Percentiles rank a stretch among this genome's conserved stretches.
These are phyloP conservation scores for Lichtheimia ornata DNA, from an alignment of 371 early-diverging fungal species.

Conservation along the genomic window DNA sequence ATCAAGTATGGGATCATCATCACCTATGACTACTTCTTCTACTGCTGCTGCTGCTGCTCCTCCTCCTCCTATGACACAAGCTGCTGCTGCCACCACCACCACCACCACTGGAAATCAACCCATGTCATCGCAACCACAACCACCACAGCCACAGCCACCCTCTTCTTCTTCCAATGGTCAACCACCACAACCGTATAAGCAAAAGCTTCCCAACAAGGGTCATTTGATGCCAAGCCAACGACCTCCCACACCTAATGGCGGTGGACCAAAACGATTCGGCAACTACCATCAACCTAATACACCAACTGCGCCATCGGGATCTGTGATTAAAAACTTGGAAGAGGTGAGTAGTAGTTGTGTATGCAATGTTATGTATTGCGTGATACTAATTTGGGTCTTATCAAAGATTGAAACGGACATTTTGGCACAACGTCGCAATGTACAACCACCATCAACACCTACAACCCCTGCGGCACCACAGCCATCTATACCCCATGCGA, in stretches of 20 bases:
- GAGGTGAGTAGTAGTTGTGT: neutral
- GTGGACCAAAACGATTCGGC: too few relatives aligned
- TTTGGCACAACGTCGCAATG: conserved; percentile 5
- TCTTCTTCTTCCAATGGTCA: neutral
- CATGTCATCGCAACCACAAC: conserved; percentile 1
- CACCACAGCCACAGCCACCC: conserved; percentile 1
- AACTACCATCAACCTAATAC: neutral
- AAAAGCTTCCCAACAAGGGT: conserved; percentile 25
- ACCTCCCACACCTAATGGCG: neutral
- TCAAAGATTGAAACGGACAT: neutral
- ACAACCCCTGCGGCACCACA: neutral
- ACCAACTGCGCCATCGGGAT: neutral
- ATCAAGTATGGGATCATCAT: neutral
- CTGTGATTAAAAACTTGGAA: neutral
- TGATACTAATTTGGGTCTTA: neutral
- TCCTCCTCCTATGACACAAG: neutral
- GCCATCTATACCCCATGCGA: neutral
- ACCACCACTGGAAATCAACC: neutral
- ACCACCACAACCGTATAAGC: conserved; percentile 15
- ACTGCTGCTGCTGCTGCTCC: neutral
- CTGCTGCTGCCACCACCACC: too few relatives aligned
- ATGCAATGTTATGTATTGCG: too few relatives aligned
- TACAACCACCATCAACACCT: conserved; percentile 1
- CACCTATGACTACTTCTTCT: neutral
- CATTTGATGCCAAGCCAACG: conserved; percentile 13